Evolutionary conservation across 2,329 filamentous ascomycete genomes (phyloP), one percentile per base, ranked within the genome.

Genomic region (Pseudogymnoascus sp.): DNA sequence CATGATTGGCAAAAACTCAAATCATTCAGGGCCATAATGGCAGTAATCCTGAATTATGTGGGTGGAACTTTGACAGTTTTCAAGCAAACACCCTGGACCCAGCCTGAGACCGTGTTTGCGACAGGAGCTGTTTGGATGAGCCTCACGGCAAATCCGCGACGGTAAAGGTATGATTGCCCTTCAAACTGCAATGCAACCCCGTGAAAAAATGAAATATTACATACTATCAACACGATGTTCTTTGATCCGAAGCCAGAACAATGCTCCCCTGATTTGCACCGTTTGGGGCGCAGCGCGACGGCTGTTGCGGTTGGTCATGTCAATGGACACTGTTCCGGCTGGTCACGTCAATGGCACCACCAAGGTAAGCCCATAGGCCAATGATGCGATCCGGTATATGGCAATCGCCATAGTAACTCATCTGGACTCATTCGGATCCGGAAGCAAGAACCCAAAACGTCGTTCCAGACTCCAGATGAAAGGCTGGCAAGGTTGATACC

Each of bases 101-200:
- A 34, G 46, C 25, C 46, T 56, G 25, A 34, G 46, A 56, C 46
- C 46, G 9, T 34, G 46, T 56, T 56, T 56, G 46, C 46, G 46
- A 56, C 46, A 56, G 25, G 23, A 56, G 25, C 25, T 34, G 46
- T 56, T 56, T 56, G 46, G 46, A 31, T 34, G 46, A 34, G 46
- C 46, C 46, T 34, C 46, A 18, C 16, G 25, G 46, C 14, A 56
- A 56, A 31, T 56, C 46, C 18, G 46, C 46, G 31, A 56, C 46
- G 25, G 7, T 12, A 56, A 34, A 34, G n/a, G 46, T 56, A 56
- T 56, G 46, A 56, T 56, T 31, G 25, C 14, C 46, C 46, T 56
- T 56, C 25, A 56, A 56, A 56, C 46, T 56, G 46, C 46, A 56
- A 56, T 56, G 46, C 46, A 56, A 16, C 18, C 46, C 46, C 46